These are phyloP conservation scores for Paracorniculantispora psalliotae DNA, from an alignment of 2,329 filamentous ascomycete genomes.

Conservation along the genomic window DNA sequence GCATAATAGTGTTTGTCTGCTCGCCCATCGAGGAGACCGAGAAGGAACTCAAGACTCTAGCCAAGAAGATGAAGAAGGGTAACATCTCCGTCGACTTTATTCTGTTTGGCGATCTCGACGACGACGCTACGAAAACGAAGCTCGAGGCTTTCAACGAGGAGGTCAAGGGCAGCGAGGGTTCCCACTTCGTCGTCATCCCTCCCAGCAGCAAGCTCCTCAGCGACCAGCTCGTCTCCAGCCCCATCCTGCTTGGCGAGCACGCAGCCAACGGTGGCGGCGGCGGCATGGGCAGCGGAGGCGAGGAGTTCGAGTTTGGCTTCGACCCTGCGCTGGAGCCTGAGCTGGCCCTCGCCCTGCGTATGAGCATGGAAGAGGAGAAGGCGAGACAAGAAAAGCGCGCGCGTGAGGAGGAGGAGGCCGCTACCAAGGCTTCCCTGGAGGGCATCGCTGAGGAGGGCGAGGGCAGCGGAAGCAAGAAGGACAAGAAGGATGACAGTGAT, in stretches of 20 bases:
- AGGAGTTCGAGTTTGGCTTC: slow-evolving; percentile 71
- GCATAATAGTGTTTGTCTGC: slow-evolving; percentile 96
- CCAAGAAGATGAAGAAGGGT: slow-evolving; percentile 99
- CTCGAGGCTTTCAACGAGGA: slow-evolving; percentile 89
- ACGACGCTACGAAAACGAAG: slow-evolving; percentile 85
- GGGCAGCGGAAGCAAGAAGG: slow-evolving; percentile 46
- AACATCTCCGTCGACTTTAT: slow-evolving; percentile 92
- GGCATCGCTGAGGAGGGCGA: slow-evolving; percentile 78
- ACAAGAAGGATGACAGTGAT: slow-evolving; percentile 51
- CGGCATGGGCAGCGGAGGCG: slow-evolving; percentile 56
- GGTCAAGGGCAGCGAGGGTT: slow-evolving; percentile 87
- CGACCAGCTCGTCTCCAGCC: slow-evolving; percentile 83
- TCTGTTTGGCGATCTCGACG: slow-evolving; percentile 88
- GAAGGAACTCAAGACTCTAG: slow-evolving; percentile 80
- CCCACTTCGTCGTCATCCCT: slow-evolving; percentile 83
- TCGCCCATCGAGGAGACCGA: slow-evolving; percentile 86
- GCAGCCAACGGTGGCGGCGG: slow-evolving; percentile 50
- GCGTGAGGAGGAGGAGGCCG: slow-evolving; percentile 66
- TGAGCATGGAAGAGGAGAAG: slow-evolving; percentile 98
- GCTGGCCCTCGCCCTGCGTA: slow-evolving; percentile 85
- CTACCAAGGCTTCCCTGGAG: slow-evolving; percentile 72
- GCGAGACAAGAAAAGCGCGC: slow-evolving; percentile 84
- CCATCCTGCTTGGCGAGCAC: slow-evolving; percentile 82
- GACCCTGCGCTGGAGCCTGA: slow-evolving; percentile 91
- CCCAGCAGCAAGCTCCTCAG: slow-evolving; percentile 89